Evolutionary conservation across 140 eudicot species (phyloP), one percentile per base, ranked within the genome.

Genomic region (Stevia rebaudiana): DNA sequence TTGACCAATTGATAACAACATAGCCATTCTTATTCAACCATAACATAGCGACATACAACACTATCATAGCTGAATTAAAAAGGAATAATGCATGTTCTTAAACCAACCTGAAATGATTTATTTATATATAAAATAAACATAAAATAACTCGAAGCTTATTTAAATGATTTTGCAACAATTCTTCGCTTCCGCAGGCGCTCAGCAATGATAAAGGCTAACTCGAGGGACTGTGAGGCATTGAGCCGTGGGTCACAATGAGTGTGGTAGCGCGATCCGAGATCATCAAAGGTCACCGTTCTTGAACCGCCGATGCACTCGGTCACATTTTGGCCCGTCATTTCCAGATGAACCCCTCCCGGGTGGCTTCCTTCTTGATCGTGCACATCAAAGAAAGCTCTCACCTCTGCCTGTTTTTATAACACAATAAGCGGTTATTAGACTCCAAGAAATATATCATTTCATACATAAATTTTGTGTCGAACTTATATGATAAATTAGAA

Each of bases 351-450:
- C 13, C 63, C 63, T 0, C 95, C 95, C 0, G 95, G 90, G 58
- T 83, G 80, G 69, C 95, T 86, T 66, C 95, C 95, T 68, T 86
- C 95, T 86, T 86, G 95, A 66, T 86, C 90, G 21, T 86, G 95
- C 24, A 86, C 95, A 43, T 86, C 95, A 42, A 86, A 86, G 76
- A 86, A 86, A 18, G 95, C 95, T 43, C 77, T 78, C 43, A 86
- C 95, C 70, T 86, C 95, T 16, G 87, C 90, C 95, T 86, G 75
- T 42, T 42, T n/a, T n/a, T n/a, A n/a, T n/a, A n/a, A n/a, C n/a
- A n/a, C n/a, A n/a, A n/a, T n/a, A n/a, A n/a, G n/a, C n/a, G n/a
- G n/a, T n/a, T n/a, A n/a, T n/a, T n/a, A n/a, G n/a, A n/a, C n/a
- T n/a, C n/a, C n/a, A n/a, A n/a, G n/a, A n/a, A n/a, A n/a, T n/a